phyloP scores from a whole-genome alignment of 495 filamentous ascomycete species.

The Melanomma pulvis-pyrius region DNA sequence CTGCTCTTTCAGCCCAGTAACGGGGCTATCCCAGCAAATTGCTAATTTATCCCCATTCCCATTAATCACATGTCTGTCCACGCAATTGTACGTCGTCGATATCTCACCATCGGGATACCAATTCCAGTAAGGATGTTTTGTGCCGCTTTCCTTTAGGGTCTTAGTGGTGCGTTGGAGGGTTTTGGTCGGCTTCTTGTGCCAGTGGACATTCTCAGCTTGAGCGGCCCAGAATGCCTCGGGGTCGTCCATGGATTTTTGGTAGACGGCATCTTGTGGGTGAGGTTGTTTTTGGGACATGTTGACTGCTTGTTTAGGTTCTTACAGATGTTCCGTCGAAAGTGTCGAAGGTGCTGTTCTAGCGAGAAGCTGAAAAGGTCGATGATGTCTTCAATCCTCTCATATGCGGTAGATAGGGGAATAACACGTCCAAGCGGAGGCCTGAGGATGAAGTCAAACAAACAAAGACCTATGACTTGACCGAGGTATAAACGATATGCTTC shows the following conservation, averaged over 20 bases:
- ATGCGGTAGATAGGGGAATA: no score
- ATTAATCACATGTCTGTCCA: constrained; percentile 75
- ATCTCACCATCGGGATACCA: constrained; percentile 92
- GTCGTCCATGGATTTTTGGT: constrained; percentile 54
- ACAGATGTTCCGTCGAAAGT: no score
- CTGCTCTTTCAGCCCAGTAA: constrained; percentile 71
- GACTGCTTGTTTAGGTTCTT: no score
- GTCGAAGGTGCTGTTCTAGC: no score
- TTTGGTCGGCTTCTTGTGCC: constrained; percentile 70
- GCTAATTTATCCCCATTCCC: constrained; percentile 67
- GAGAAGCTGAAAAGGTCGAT: no score
- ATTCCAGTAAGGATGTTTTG: constrained; percentile 65
- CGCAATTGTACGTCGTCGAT: constrained; percentile 86
- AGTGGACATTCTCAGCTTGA: constrained; percentile 74
- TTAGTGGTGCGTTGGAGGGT: constrained; percentile 52
- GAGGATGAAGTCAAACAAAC: no score
- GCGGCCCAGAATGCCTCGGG: constrained; percentile 77
- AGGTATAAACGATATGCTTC: no score
- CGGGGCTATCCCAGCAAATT: constrained; percentile 86
- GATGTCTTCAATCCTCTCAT: no score
- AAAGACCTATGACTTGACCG: no score
- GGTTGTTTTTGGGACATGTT: neutral
- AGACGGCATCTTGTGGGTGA: constrained; percentile 45
- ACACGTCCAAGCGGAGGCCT: no score
- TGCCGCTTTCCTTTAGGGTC: constrained; percentile 51